Evolutionary conservation across 140 eudicot genomes (phyloP).

Genomic region (Senecio squalidus): DNA sequence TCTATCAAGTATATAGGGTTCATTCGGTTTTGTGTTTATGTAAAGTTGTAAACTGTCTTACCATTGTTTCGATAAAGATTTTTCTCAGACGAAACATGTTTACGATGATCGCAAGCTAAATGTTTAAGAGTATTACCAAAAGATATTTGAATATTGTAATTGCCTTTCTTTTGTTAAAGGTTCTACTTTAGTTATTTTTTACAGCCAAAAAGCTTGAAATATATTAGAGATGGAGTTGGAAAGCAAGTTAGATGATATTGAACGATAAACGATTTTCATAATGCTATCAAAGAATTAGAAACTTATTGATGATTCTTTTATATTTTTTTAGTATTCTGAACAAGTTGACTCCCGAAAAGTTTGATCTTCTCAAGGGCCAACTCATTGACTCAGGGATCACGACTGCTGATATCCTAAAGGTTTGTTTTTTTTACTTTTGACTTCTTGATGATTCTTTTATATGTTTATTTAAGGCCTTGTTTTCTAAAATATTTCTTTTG

Average conservation of each 20-base stretch:
- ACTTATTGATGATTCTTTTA: not conserved
- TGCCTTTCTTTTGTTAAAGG: no score
- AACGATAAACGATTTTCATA: not conserved
- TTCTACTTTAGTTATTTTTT: no score
- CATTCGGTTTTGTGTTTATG: no score
- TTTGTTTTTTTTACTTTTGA: slow-evolving; percentile 7
- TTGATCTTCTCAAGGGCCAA: slow-evolving; percentile 83
- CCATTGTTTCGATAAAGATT: no score
- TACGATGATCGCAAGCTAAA: no score
- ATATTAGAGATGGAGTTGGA: not conserved
- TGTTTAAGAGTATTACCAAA: no score
- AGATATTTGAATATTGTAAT: no score
- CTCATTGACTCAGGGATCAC: slow-evolving; percentile 78
- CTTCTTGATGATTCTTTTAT: not conserved
- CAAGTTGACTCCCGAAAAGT: slow-evolving; percentile 92
- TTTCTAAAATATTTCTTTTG: not conserved
- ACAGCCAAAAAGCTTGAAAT: no score
- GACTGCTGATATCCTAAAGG: slow-evolving; percentile 76
- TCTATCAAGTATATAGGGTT: no score
- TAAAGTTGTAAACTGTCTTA: no score
- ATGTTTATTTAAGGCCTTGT: not conserved
- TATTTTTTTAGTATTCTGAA: slow-evolving; percentile 57
- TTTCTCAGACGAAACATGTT: no score
- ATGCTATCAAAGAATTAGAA: not conserved
- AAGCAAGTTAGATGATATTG: not conserved